Percentiles rank a stretch among this genome's conserved stretches.
phyloP scores from a whole-genome alignment of 169 alveolate species.

The Cryptosporidium xiaoi region DNA sequence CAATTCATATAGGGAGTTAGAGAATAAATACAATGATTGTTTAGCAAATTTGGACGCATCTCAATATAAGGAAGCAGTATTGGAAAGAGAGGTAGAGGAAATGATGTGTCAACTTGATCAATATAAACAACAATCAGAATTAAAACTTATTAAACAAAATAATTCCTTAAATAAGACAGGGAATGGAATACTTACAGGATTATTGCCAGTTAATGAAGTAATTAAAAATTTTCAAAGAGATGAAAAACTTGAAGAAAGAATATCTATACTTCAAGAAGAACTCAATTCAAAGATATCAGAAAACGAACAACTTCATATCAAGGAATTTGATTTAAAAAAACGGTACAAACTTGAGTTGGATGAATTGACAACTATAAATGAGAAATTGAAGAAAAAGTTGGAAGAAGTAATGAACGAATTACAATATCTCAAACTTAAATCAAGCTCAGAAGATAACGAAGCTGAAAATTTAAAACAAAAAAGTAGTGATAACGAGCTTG shows the following conservation, averaged over 20 bases:
- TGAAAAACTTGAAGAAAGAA: slow-evolving; percentile 45
- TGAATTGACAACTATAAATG: background rate
- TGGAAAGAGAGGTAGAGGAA: slow-evolving; percentile 60
- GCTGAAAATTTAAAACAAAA: slow-evolving; percentile 10
- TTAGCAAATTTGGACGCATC: slow-evolving; percentile 31
- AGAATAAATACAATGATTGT: slow-evolving; percentile 11
- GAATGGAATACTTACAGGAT: slow-evolving; percentile 46
- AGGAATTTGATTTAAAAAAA: slow-evolving; percentile 70
- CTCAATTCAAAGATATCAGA: slow-evolving; percentile 69
- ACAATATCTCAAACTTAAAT: background rate
- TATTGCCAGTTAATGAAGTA: slow-evolving; percentile 37
- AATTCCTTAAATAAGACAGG: slow-evolving; percentile 4
- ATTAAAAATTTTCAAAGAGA: slow-evolving; percentile 42
- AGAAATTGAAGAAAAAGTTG: slow-evolving; percentile 17
- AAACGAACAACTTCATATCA: slow-evolving; percentile 76
- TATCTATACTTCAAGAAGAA: slow-evolving; percentile 75
- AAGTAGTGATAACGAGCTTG: background rate
- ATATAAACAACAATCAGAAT: slow-evolving; percentile 2
- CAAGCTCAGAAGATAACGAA: background rate
- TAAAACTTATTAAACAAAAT: background rate
- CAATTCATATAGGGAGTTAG: slow-evolving; percentile 3
- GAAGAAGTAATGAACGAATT: slow-evolving; percentile 5
- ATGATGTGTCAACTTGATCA: slow-evolving; percentile 30
- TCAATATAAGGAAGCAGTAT: slow-evolving; percentile 50
- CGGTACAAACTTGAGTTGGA: slow-evolving; percentile 35